Base-by-base conservation (phyloP, 2,329 filamentous ascomycete genomes). In the Curvularia eragrostidis region DNA sequence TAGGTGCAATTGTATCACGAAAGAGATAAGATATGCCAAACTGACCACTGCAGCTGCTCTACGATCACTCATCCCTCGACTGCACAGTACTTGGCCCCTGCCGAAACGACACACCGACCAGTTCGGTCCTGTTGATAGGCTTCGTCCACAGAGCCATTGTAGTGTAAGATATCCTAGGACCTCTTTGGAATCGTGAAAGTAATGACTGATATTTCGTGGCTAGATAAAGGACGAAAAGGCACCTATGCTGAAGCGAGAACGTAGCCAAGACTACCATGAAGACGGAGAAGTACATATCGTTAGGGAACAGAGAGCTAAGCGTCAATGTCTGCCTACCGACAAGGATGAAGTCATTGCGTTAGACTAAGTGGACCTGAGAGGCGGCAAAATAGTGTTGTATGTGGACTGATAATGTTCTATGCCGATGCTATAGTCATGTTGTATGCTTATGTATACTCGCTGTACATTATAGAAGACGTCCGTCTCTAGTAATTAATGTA, bases 51-150 rank as follows among this genome's bases (percentile, higher is more conserved):
- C 19, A 59, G 59, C 47, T 41, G 52, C 58, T 9, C 59, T 77
- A 1, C 69, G 74, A 58, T 54, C 64, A 5, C 64, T 76, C 6
- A 63, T 76, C 21, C 63, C 59, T 8, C 58, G 64, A 6, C 59
- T 48, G 3, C 68, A 67, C 1, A 63, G 57, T 18, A 72, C 70
- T 30, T 7, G 9, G 24, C 7, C 42, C 18, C 7, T 19, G 10
- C 21, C 30, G 26, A 26, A 30, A n/a, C 8, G 24, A 4, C 13
- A 13, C 2, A 10, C 9, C 42, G n/a, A 10, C n/a, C n/a, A 30
- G 8, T 3, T 13, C 10, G 12, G 3, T 15, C 3, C 9, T 5
- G 24, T 8, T 26, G 21, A 19, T 3, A 19, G 12, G 42, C 3
- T 15, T 46, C 42, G 3, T 5, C n/a, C 5, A 15, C 5, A 7